A percentile compares a stretch with the other conserved stretches of the same genome.
These are phyloP conservation scores for Wakefieldia striispora DNA, from an alignment of 768 basidiomycete species.

Conservation along the genomic window DNA sequence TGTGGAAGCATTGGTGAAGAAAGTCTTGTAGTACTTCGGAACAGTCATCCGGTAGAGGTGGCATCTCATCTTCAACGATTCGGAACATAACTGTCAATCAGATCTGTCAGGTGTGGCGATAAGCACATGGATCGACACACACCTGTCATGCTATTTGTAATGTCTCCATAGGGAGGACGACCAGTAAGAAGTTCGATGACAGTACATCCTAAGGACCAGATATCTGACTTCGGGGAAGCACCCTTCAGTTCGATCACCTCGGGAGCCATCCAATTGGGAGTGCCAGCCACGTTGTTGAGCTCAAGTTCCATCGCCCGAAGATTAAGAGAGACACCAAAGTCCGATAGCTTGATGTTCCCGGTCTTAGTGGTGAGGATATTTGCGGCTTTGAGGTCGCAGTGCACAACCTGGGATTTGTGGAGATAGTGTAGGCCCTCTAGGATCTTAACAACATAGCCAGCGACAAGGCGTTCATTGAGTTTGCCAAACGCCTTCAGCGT, in stretches of 20 bases:
- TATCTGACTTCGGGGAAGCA: slow-evolving; percentile 89
- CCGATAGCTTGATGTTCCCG: slow-evolving; percentile 94
- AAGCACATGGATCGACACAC: slow-evolving; percentile 18
- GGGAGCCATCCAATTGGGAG: slow-evolving; percentile 99
- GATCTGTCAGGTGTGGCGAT: background rate
- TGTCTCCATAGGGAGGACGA: slow-evolving; percentile 86
- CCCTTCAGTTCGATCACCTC: slow-evolving; percentile 96
- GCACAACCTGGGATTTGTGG: slow-evolving; percentile 86
- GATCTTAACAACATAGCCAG: slow-evolving; percentile 94
- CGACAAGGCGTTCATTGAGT: slow-evolving; percentile 88
- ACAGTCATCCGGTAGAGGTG: slow-evolving; percentile 78
- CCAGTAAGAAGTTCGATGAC: slow-evolving; percentile 93
- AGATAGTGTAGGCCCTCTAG: slow-evolving; percentile 94
- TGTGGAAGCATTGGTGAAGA: slow-evolving; percentile 83
- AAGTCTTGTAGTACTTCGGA: slow-evolving; percentile 80
- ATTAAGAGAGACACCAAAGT: slow-evolving; percentile 97
- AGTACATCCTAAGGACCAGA: slow-evolving; percentile 95
- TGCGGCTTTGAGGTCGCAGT: slow-evolving; percentile 97
- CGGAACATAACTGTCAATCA: slow-evolving; percentile 81
- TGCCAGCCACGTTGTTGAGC: slow-evolving; percentile 85
- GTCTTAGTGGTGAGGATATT: slow-evolving; percentile 99
- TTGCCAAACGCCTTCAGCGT: slow-evolving; percentile 92
- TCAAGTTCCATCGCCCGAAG: slow-evolving; percentile 86
- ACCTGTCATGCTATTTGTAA: slow-evolving; percentile 91
- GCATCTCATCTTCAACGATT: slow-evolving; percentile 91